Base-by-base conservation (phyloP, 1,284 basidiomycete species). In the Athelia psychrophila region DNA sequence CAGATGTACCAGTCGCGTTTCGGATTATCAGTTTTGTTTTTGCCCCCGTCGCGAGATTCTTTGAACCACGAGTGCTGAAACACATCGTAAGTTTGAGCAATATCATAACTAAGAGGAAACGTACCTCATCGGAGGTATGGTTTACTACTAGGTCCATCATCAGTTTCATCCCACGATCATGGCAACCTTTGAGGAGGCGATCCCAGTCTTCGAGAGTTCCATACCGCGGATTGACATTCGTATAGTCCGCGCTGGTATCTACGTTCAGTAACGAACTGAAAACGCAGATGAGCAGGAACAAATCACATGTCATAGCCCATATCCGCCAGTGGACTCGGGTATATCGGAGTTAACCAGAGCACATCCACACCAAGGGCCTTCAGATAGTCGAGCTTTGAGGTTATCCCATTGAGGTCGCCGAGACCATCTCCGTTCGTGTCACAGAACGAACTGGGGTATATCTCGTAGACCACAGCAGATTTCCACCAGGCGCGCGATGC, bases 91-190 rank as follows among this genome's bases (percentile, higher is more conserved):
- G n/a, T n/a, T n/a, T n/a, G n/a, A n/a, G n/a, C n/a, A n/a, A n/a
- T n/a, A n/a, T n/a, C n/a, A 30, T 42, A 22, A n/a, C 6, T 42
- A 9, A 42, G 22, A 53, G 9, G 27, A 42, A 20, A 35, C 63
- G 44, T 48, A 80, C 82, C 73, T 88, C 79, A 67, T 88, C 83
- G 2, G 86, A 89, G 4, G 82, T 84, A 66, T 91, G 89, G 66
- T 91, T 92, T n/a, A 87, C 83, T 25, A 91, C 89, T 2, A 92
- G 79, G 64, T 91, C 88, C 75, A 91, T 86, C 76, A 91, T 79
- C 46, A 89, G 73, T 60, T 86, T 88, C 80, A 92, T 84, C 0
- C 81, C 84, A 44, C 81, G 77, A 20, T 74, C 65, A 56, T 91
- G 86, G 45, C 82, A 75, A 6, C 77, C 80, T 19, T 74, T 63